These are phyloP conservation scores for Apophysomyces trapeziformis DNA, from an alignment of 371 early-diverging fungal genomes.

Conservation along the genomic window DNA sequence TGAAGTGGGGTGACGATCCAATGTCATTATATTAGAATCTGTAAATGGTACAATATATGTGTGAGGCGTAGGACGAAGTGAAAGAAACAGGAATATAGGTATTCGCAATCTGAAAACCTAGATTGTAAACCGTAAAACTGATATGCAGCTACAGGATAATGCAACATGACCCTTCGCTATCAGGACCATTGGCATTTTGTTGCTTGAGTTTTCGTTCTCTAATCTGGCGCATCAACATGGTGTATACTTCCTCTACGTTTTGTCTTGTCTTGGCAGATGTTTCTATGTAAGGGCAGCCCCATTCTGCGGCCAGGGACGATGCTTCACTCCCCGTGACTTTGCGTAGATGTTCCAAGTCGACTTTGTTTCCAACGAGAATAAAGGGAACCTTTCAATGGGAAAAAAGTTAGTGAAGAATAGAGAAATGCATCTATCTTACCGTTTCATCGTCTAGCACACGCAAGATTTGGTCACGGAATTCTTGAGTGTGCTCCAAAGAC, in stretches of 20 bases:
- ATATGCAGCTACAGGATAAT: slow-evolving; percentile 39
- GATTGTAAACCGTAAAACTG: neutral
- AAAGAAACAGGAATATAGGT: neutral
- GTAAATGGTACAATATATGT: slow-evolving; percentile 9
- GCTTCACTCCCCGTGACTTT: slow-evolving; percentile 78
- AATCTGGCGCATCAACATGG: slow-evolving; percentile 77
- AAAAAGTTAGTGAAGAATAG: slow-evolving; percentile 4
- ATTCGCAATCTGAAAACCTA: neutral
- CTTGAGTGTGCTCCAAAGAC: slow-evolving; percentile 81
- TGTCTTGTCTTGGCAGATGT: slow-evolving; percentile 88
- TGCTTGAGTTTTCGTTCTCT: slow-evolving; percentile 70
- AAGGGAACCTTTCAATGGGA: slow-evolving; percentile 65
- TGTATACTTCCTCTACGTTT: slow-evolving; percentile 85
- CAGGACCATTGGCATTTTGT: slow-evolving; percentile 49
- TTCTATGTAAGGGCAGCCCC: slow-evolving; percentile 84
- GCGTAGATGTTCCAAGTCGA: slow-evolving; percentile 74
- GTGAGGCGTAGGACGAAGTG: neutral
- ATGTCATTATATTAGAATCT: neutral
- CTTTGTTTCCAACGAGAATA: slow-evolving; percentile 89
- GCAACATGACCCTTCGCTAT: slow-evolving; percentile 50
- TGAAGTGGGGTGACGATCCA: neutral
- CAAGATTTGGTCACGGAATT: slow-evolving; percentile 88
- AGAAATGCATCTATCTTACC: slow-evolving; percentile 39
- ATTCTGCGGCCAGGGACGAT: slow-evolving; percentile 70
- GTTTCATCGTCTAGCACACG: slow-evolving; percentile 86